Percentiles rank a stretch among this genome's conserved stretches.
phyloP scores from a whole-genome alignment of 1,139 yeast species.

The Komagataea norvegica region DNA sequence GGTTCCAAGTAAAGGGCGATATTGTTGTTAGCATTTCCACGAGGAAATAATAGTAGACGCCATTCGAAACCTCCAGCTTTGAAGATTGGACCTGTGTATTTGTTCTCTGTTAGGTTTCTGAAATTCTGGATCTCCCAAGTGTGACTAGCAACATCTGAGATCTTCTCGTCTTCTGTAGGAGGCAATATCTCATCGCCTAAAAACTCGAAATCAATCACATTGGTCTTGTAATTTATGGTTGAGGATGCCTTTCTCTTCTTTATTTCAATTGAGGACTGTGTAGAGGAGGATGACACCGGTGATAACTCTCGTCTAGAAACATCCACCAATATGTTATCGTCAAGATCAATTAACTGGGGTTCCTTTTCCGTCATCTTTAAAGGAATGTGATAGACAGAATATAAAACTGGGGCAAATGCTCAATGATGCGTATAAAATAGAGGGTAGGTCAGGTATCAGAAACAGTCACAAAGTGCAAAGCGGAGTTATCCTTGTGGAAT shows the following conservation, averaged over 20 bases:
- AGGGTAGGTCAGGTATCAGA: too few species aligned
- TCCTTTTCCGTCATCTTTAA: constrained; percentile 1
- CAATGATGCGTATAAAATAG: too few species aligned
- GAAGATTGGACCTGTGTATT: constrained; percentile 46
- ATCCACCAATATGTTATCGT: background rate
- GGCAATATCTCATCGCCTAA: constrained; percentile 29
- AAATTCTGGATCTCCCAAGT: constrained; percentile 81
- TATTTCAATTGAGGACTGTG: constrained; percentile 7
- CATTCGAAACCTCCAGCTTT: constrained; percentile 67
- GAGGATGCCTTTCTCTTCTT: constrained; percentile 10
- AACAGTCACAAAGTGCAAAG: too few species aligned
- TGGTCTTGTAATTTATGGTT: constrained; percentile 2
- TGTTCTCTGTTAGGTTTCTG: constrained; percentile 45
- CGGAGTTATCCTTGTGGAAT: too few species aligned
- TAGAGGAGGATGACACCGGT: constrained; percentile 1
- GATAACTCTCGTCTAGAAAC: background rate
- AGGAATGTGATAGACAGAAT: too few species aligned
- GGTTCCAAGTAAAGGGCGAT: constrained; percentile 62
- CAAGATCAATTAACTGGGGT: constrained; percentile 8
- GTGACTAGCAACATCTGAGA: constrained; percentile 33
- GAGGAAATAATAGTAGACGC: constrained; percentile 74
- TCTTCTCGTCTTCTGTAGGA: constrained; percentile 34
- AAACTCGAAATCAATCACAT: constrained; percentile 17
- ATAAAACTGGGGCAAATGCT: too few species aligned
- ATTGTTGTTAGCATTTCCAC: constrained; percentile 52